Evolutionary conservation across 371 early-diverging fungal genomes (phyloP), one percentile per base, ranked within the genome.

Genomic region (Encephalitozoon cuniculi): DNA sequence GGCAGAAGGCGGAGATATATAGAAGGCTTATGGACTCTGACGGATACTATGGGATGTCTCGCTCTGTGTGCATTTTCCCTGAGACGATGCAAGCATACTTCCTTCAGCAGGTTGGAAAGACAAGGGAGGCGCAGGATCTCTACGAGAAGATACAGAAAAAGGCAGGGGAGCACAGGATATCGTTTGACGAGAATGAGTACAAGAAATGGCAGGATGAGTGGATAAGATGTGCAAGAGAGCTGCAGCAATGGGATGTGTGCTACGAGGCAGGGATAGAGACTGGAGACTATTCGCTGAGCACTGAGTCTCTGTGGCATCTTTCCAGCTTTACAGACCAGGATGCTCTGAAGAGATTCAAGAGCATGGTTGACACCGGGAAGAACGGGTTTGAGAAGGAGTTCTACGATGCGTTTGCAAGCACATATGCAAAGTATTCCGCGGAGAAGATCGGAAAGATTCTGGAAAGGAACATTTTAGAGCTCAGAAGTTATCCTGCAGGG

Each of bases 201-300:
- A 88, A 88, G 63, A 82, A 95, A 5, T 97, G 97, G 96, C 95
- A 96, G 84, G 91, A 94, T 55, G 93, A 92, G 76, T 99, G 99
- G 90, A 88, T 95, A 23, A 82, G 84, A 15, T 92, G 93, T 72
- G 90, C 95, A 0, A 88, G 93, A 78, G 89, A 91, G 64, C 84
- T 99, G 40, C 96, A 97, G 84, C 94, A 93, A 79, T 99, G 99
- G 99, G 97, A 99, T 74, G 88, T 95, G 63, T 84, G 95, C 59
- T 86, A 88, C 1, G 96, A 96, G 40, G 87, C 96, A 6, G 91
- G 93, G 4, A 90, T 92, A 79, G 90, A 91, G 64, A 94, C 94
- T 43, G 87, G 88, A 34, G 89, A 92, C 74, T 11, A 26, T 9
- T 2, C 11, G 12, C 54, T 82, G 32, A 72, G 40, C 25, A 59